phyloP scores from a whole-genome alignment of 139 green algal genomes.

The Trebouxia sp. region DNA sequence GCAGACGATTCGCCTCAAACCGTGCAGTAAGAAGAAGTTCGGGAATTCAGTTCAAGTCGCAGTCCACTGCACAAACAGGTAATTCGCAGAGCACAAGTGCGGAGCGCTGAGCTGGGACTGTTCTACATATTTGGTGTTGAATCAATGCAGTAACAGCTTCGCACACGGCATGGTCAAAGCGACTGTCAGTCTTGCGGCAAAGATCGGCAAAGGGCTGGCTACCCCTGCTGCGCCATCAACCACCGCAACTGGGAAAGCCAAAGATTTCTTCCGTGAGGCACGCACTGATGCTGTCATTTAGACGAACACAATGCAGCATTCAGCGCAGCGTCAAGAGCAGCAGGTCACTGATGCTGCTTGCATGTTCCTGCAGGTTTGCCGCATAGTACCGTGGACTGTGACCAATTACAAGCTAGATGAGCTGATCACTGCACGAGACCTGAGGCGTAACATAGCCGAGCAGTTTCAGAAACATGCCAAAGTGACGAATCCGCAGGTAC shows the following conservation, averaged over 20 bases:
- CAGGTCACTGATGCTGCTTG: neutral
- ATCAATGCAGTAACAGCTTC: neutral
- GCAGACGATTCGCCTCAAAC: no score
- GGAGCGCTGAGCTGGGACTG: no score
- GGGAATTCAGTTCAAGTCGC: no score
- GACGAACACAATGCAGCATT: neutral
- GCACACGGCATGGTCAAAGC: neutral
- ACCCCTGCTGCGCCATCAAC: slow-evolving; percentile 22
- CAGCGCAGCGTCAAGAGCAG: neutral
- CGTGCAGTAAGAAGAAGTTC: no score
- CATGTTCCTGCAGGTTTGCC: slow-evolving; percentile 41
- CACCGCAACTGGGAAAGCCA: slow-evolving; percentile 7
- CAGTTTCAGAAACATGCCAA: slow-evolving; percentile 48
- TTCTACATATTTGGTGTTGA: neutral
- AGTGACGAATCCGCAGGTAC: slow-evolving; percentile 39
- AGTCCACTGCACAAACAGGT: no score
- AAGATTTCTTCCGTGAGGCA: slow-evolving; percentile 41
- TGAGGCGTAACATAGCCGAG: slow-evolving; percentile 47
- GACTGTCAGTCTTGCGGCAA: neutral
- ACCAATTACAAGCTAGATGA: slow-evolving; percentile 62
- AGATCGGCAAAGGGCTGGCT: slow-evolving; percentile 13
- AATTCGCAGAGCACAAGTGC: no score
- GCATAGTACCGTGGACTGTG: slow-evolving; percentile 52
- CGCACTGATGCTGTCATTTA: neutral
- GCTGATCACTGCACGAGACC: slow-evolving; percentile 43